A percentile compares a stretch with the other conserved stretches of the same genome.
These are phyloP conservation scores for Sporopachydermia lactativora DNA, from an alignment of 805 yeast genomes.

Conservation along the genomic window DNA sequence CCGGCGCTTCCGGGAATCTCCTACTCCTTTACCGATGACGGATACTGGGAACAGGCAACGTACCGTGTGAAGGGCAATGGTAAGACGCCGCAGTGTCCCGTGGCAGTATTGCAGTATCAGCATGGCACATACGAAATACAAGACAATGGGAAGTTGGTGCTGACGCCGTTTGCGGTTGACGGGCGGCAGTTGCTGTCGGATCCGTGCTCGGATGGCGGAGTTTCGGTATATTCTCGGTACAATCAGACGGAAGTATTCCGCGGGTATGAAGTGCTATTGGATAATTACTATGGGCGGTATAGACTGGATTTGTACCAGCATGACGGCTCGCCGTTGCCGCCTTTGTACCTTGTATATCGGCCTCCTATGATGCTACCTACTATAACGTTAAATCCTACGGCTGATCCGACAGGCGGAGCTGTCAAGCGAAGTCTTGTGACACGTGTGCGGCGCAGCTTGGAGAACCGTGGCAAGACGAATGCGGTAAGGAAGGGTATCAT, in stretches of 20 bases:
- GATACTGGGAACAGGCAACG: constrained; percentile 78
- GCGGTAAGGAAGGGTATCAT: constrained; percentile 32
- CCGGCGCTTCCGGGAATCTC: constrained; percentile 94
- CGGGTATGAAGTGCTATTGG: constrained; percentile 45
- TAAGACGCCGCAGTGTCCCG: constrained; percentile 63
- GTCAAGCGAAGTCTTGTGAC: constrained; percentile 22
- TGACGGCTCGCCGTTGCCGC: constrained; percentile 65
- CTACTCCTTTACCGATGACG: constrained; percentile 86
- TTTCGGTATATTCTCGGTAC: constrained; percentile 58
- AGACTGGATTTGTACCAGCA: constrained; percentile 52
- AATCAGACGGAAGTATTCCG: constrained; percentile 48
- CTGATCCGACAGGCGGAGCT: constrained; percentile 18
- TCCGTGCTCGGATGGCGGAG: constrained; percentile 60
- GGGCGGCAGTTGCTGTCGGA: constrained; percentile 85
- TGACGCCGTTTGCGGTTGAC: constrained; percentile 72
- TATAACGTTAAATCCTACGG: constrained; percentile 75
- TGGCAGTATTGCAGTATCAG: constrained; percentile 72
- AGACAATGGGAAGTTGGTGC: constrained; percentile 47
- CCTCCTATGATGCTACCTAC: constrained; percentile 98
- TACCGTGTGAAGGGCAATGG: constrained; percentile 69
- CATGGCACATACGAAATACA: constrained; percentile 68
- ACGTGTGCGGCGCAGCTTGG: constrained; percentile 57
- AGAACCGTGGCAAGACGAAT: constrained; percentile 65
- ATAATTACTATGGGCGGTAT: constrained; percentile 74
- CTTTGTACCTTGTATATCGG: constrained; percentile 78